Base-by-base conservation (phyloP, 2,329 filamentous ascomycete species). In the Hypoxylon sp. region DNA sequence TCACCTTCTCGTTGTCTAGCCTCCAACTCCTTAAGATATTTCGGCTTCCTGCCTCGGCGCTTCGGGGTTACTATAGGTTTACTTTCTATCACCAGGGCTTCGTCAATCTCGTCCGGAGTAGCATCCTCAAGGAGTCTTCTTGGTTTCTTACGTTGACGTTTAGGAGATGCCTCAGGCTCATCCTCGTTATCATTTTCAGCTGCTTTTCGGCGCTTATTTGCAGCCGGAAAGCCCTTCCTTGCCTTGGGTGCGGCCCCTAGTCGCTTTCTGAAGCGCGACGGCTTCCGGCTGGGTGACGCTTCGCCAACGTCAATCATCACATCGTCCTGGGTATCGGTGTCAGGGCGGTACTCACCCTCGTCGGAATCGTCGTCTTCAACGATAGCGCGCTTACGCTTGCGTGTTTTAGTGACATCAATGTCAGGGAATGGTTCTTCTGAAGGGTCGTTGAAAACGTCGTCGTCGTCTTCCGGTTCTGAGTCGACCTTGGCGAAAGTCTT, bases 401-500 rank as follows among this genome's bases (percentile, higher is more conserved):
- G 72, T 42, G 68, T 35, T 17, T 65, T 72, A 6, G 65, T 48
- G 7, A 67, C 39, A 47, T 69, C 61, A 11, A 71, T 69, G 37
- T 73, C 62, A 17, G 54, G 62, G 51, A 75, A 76, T 1, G 64
- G 73, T 17, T 77, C 72, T 29, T 75, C 73, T 5, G 67, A 50
- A 29, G 63, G 67, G 10, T 73, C 73, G 15, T 44, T 44, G 15
- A 72, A 69, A n/a, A 57, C 66, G 17, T 69, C 61, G 8, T 75
- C 73, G 4, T 77, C 75, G 27, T 74, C 73, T 37, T 77, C 74
- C 13, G 56, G 63, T 31, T 76, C 75, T 3, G 73, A 75, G 17
- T 75, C 76, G 15, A 75, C 27, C 21, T 69, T 70, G 13, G 75
- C 75, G 37, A 77, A 76, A 13, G 73, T 75, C 65, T 78, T 77